Evolutionary conservation across 208 protist species (phyloP), one percentile per base, ranked within the genome.

Genomic region (Phytomonas sp.): DNA sequence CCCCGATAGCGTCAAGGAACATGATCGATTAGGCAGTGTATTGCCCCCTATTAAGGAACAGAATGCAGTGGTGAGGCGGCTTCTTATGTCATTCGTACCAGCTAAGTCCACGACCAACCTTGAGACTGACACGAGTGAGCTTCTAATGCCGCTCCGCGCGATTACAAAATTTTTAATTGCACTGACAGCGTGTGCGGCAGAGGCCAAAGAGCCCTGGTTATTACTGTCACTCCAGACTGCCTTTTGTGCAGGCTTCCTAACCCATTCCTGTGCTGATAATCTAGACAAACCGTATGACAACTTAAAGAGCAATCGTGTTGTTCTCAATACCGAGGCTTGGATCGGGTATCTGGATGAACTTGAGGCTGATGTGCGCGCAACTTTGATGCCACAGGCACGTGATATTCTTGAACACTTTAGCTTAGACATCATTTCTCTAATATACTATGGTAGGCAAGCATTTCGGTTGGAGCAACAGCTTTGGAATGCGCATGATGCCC

Each of bases 191-290:
- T 87, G 81, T 68, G 83, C 79, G 9, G 78, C 78, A 11, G 80
- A 82, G 69, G 75, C 80, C 4, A 87, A 89, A 73, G 81, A 89
- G 32, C 37, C 72, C n/a, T 40, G 74, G 26, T 65, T 91, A 56
- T 76, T 91, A 61, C 56, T 68, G 20, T 68, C 73, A 20, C 61
- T 92, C 20, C 74, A 86, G 28, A 66, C 71, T 29, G 67, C 77
- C 3, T 80, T 92, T 67, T 87, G 82, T 72, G 63, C 51, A 6
- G 66, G 73, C 20, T 91, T 91, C 66, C 30, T 82, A 28, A 62
- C 37, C 8, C 32, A 11, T 17, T 6, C 59, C 1, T 29, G 36
- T 20, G 4, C 59, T 30, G 15, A 8, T 4, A 13, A 29, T 6
- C 20, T 15, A 11, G 32, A 59, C 15, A 30, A 66, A 23, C 36